Conservation (phyloP, 1,284 basidiomycete genomes). For the Fomitopsis pinicola region DNA sequence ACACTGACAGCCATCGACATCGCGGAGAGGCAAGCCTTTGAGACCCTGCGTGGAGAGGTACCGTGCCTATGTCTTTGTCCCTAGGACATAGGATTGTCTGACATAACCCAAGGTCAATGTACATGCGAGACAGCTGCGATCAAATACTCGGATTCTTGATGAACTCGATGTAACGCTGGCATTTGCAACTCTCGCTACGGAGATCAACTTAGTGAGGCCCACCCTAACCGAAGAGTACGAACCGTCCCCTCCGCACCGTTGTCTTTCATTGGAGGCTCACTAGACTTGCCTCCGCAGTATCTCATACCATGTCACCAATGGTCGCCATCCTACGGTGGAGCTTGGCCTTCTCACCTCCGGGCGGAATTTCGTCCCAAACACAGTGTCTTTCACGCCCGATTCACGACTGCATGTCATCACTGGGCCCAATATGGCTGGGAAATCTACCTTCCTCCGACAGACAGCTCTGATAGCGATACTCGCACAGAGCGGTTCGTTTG, state of each 20-base stretch:
- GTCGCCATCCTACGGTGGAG: conserved; percentile 93
- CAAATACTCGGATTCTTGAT: conserved; percentile 80
- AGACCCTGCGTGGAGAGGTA: conserved; percentile 63
- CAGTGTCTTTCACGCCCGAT: conserved; percentile 54
- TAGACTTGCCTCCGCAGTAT: conserved; percentile 35
- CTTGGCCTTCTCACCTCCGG: conserved; percentile 76
- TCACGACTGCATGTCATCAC: conserved; percentile 81
- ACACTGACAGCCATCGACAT: conserved; percentile 47
- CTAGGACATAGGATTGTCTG: background rate
- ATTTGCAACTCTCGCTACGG: conserved; percentile 80
- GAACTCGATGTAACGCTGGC: conserved; percentile 85
- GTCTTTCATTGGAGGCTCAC: background rate
- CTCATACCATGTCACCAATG: conserved; percentile 67
- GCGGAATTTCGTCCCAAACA: conserved; percentile 82
- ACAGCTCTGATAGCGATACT: conserved; percentile 88
- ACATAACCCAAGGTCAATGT: conserved; percentile 51
- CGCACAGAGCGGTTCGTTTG: conserved; percentile 90
- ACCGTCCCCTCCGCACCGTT: background rate
- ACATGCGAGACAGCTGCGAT: conserved; percentile 52
- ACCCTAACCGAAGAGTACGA: conserved; percentile 66
- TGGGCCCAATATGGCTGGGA: conserved; percentile 96
- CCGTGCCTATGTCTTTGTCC: conserved; percentile 9
- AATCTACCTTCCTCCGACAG: conserved; percentile 91
- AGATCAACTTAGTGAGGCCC: conserved; percentile 78
- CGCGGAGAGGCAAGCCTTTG: conserved; percentile 72